Conservation (phyloP, 140 eudicot genomes). For the Ambrosia hybrid region DNA sequence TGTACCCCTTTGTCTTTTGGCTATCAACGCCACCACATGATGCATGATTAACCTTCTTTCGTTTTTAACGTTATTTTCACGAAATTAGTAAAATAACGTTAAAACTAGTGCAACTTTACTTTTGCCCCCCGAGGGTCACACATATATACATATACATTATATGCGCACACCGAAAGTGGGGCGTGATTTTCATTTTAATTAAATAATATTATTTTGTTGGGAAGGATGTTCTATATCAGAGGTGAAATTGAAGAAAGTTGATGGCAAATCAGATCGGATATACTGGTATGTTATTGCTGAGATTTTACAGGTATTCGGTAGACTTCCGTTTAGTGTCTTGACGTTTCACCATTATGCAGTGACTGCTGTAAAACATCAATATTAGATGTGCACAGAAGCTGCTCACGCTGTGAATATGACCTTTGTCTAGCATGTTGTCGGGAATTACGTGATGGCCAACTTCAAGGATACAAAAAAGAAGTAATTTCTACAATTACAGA, state of each 20-base stretch:
- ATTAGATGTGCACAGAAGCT: slow-evolving; percentile 41
- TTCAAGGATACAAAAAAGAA: slow-evolving; percentile 14
- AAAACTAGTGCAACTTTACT: no score
- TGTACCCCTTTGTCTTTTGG: no score
- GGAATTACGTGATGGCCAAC: slow-evolving; percentile 35
- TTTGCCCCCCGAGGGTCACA: no score
- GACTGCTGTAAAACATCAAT: slow-evolving; percentile 40
- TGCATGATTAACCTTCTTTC: no score
- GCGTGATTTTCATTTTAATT: neutral
- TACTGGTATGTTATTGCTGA: slow-evolving; percentile 42
- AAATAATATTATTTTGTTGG: neutral
- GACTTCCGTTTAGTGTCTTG: slow-evolving; percentile 5
- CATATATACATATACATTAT: no score
- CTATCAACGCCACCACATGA: no score
- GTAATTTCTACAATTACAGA: slow-evolving; percentile 4
- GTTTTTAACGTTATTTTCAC: no score
- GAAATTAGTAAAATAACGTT: no score
- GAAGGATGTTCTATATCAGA: slow-evolving; percentile 46
- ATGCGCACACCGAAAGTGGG: no score
- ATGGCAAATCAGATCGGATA: slow-evolving; percentile 32
- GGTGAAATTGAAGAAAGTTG: slow-evolving; percentile 24
- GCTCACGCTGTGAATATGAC: slow-evolving; percentile 38
- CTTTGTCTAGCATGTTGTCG: slow-evolving; percentile 45
- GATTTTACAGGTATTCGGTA: neutral
- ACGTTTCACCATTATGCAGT: slow-evolving; percentile 27